Base-by-base conservation (phyloP, 257 asterid genomes). In the Apocynum venetum region DNA sequence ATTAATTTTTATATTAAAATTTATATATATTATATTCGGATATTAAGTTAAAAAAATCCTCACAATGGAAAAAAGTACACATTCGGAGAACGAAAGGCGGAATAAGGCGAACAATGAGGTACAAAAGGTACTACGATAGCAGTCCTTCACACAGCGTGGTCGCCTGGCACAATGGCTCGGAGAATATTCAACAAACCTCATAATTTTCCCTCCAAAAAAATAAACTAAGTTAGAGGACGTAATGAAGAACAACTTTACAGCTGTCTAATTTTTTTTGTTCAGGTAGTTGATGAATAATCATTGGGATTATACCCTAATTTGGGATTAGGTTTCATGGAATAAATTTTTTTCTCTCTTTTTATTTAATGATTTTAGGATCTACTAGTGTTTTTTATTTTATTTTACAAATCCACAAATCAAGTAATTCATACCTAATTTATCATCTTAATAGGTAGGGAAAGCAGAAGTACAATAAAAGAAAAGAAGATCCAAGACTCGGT, bases 111-210 rank as follows among this genome's bases (percentile, higher is more conserved):
- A 51, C 56, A 53, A 53, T 53, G 12, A 31, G n/a, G 52, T 36
- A 52, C 75, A 31, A 8, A 8, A 49, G 36, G 38, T 73, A 61
- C 7, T 19, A 10, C 6, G 9, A 61, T 64, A 3, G 49, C 49
- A 51, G 49, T 36, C 76, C 31, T 9, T 57, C 66, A 8, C 35
- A 72, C 52, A 52, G 10, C 38, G 15, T 49, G 64, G 8, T 36
- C 13, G 52, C 36, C 7, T 8, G 0, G 1, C 6, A 56, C 35
- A 35, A 17, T 1, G 31, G 17, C 15, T 15, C 4, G 14, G 6
- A 43, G 51, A 73, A 17, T 53, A 17, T 73, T 53, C 76, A 73
- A 53, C 66, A 72, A 53, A 72, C 61, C 47, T 17, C 76, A 52
- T 53, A 72, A 72, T 72, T 53, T 52, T 72, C 20, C 36, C 11